Conservation (phyloP, 345 rosid species). For the Populus nigra region DNA sequence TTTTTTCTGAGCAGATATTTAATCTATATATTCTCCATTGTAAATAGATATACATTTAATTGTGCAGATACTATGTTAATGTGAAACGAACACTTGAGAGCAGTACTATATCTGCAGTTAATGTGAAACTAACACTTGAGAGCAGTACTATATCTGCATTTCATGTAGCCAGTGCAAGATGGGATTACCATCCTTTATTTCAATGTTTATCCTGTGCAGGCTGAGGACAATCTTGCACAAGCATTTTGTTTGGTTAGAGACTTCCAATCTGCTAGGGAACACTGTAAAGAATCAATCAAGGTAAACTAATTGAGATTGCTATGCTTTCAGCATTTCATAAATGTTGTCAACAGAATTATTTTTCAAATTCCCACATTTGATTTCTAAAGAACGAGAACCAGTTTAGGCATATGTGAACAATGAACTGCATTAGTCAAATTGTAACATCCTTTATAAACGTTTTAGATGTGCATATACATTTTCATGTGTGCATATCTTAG, state of each 20-base stretch:
- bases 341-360: background rate
- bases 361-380: background rate
- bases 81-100: background rate
- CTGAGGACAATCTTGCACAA: constrained; percentile 69
- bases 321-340: background rate
- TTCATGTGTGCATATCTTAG: background rate
- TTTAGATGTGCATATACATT: background rate
- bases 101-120: background rate
- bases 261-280: constrained; percentile 47
- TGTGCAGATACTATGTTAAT: background rate
- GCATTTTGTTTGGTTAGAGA: constrained; percentile 62
- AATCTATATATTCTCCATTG: background rate
- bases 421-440: background rate
- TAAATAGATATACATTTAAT: background rate
- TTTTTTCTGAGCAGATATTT: constrained; percentile 1
- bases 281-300: constrained; percentile 66
- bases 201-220: constrained; percentile 32
- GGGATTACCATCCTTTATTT: background rate
- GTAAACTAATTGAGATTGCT: constrained; percentile 22
- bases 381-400: background rate
- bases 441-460: no score
- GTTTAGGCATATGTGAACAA: background rate
- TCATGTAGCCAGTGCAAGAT: background rate
- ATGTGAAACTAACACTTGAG: background rate
- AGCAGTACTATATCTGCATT: background rate